These are phyloP conservation scores for Pseudonectria buxi DNA, from an alignment of 2,329 filamentous ascomycete species.

Conservation along the genomic window DNA sequence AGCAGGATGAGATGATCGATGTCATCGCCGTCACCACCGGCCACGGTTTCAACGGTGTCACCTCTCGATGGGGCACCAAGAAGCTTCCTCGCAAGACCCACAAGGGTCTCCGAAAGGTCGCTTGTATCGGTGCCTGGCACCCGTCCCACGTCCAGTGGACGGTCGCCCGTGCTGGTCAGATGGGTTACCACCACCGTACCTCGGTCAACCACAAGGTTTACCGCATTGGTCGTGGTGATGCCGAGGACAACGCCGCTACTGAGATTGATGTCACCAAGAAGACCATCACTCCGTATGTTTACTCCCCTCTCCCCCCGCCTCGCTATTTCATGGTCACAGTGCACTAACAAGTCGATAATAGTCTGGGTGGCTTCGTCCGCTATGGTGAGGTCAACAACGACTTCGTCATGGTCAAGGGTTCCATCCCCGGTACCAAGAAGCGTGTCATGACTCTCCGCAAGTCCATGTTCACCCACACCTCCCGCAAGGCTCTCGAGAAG, in stretches of 20 bases:
- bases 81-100: slow-evolving; percentile 99
- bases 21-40: slow-evolving; percentile 99
- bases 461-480: slow-evolving; percentile 97
- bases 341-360: slow-evolving; percentile 37
- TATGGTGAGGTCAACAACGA: slow-evolving; percentile 99
- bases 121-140: slow-evolving; percentile 99
- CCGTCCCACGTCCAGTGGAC: slow-evolving; percentile 99
- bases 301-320: neutral
- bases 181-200: slow-evolving; percentile 99
- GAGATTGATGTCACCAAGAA: slow-evolving; percentile 98
- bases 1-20: slow-evolving; percentile 99
- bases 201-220: slow-evolving; percentile 99
- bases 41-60: slow-evolving; percentile 98
- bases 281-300: slow-evolving; percentile 95
- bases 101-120: slow-evolving; percentile 99
- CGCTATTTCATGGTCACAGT: neutral
- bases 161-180: slow-evolving; percentile 98
- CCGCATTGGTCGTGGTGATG: slow-evolving; percentile 88
- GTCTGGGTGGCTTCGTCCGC: slow-evolving; percentile 97
- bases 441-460: slow-evolving; percentile 97
- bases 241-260: slow-evolving; percentile 88
- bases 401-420: slow-evolving; percentile 96
- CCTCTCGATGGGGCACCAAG: slow-evolving; percentile 98
- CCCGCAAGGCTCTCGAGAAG: slow-evolving; percentile 94
- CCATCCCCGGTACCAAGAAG: slow-evolving; percentile 98